Base-by-base conservation (phyloP, 2,329 filamentous ascomycete species). In the Ophiosphaerella herpotricha region DNA sequence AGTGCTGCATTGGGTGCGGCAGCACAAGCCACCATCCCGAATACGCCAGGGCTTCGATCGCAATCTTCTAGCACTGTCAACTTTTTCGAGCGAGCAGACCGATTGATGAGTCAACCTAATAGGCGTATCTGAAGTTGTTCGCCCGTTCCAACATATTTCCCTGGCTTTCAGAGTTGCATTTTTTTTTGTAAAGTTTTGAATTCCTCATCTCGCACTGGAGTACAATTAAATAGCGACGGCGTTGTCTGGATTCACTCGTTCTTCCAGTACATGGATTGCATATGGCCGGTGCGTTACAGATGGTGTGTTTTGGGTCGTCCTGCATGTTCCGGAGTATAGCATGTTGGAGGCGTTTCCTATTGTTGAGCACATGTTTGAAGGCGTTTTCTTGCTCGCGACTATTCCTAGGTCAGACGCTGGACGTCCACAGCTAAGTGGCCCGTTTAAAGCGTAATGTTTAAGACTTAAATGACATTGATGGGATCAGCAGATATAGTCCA, bases 1-100 rank as follows among this genome's bases (percentile, higher is more conserved):
- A 94, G 90, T 62, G 92, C 91, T 13, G 92, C 92, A 1, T 80
- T 97, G 5, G 93, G 92, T 0, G 91, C 92, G 5, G 92, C 92
- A 16, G 90, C 91, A 46, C 91, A 96, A 73, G 91, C 92, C 1
- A 97, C 91, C 0, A 87, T 96, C 9, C 89, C 90, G 4, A 89
- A 90, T 43, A 73, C 68, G 12, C 70, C 68, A 21, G 66, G 65
- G 32, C 60, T 65, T 24, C 55, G 55, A 24, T 55, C 60, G 3
- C 61, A 61, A 11, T 54, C 55, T 5, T 62, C 63, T 9, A 64
- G 58, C 33, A 65, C 62, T 2, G 66, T 70, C 37, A 70, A 70
- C 24, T 67, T 72, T 21, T 72, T 72, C 39, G 70, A 72, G 51
- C 61, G 69, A 34, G 69, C 68, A 18, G 70, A 73, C 46, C 58